A percentile compares a stretch with the other conserved stretches of the same genome.
Conservation (phyloP, 2,329 filamentous ascomycete genomes). For the Oidium heveae region DNA sequence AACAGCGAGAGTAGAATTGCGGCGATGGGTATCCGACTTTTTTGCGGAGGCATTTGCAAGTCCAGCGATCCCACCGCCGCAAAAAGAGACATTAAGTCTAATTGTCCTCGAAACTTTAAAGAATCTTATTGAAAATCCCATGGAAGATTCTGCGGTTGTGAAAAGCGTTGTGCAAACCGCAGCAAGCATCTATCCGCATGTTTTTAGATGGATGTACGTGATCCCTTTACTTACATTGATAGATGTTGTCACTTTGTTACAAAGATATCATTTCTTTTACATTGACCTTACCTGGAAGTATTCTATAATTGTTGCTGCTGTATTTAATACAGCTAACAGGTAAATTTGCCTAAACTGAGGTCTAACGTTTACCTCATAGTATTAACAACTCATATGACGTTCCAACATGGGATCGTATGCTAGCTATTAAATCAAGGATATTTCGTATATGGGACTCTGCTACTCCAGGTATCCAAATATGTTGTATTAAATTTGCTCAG, state of each 20-base stretch:
- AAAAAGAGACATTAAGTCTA: slow-evolving; percentile 60
- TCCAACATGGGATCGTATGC: slow-evolving; percentile 68
- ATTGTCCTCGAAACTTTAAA: slow-evolving; percentile 56
- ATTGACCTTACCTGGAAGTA: not conserved
- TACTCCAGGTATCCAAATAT: slow-evolving; percentile 53
- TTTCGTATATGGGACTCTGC: slow-evolving; percentile 69
- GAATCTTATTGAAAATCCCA: slow-evolving; percentile 41
- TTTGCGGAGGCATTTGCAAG: slow-evolving; percentile 88
- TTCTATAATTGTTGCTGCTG: no score
- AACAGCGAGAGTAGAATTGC: slow-evolving; percentile 49
- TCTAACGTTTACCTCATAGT: slow-evolving; percentile 23
- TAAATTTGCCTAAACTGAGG: slow-evolving; percentile 2
- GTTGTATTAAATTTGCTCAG: slow-evolving; percentile 94
- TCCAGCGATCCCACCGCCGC: slow-evolving; percentile 49
- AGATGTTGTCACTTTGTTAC: not conserved
- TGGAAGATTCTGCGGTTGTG: slow-evolving; percentile 55
- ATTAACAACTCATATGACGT: slow-evolving; percentile 67
- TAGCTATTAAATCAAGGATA: slow-evolving; percentile 70
- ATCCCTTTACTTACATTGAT: slow-evolving; percentile 2
- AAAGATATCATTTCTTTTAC: not conserved
- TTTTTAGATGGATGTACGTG: slow-evolving; percentile 86
- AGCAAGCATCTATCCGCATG: slow-evolving; percentile 77
- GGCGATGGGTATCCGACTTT: slow-evolving; percentile 91
- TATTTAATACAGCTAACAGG: no score
- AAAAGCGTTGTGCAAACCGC: slow-evolving; percentile 71